Conservation (phyloP, 177 flowering plant species). For the Vitis hybrid region DNA sequence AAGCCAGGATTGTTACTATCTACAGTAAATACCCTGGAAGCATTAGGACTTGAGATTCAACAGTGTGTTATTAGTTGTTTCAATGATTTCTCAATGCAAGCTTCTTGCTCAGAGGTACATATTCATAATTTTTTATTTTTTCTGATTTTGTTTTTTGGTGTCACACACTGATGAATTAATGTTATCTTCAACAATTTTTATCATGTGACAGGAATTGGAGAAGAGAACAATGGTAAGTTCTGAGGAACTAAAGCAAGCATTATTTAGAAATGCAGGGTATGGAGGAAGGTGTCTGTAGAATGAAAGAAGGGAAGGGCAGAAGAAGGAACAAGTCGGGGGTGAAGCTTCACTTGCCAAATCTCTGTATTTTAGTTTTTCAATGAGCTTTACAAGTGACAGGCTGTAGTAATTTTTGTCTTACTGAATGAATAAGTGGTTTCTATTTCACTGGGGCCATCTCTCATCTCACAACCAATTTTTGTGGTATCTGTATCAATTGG, state of each 20-base stretch:
- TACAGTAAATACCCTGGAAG: constrained; percentile 53
- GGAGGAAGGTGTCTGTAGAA: constrained; percentile 71
- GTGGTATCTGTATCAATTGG: background rate
- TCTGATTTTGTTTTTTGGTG: constrained; percentile 2
- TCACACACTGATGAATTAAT: too few relatives aligned
- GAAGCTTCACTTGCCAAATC: background rate
- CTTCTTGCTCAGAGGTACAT: constrained; percentile 49
- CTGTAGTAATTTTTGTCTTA: background rate
- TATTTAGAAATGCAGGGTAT: constrained; percentile 85
- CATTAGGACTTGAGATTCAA: constrained; percentile 59
- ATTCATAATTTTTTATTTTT: background rate
- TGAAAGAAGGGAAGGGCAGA: background rate
- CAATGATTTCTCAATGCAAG: constrained; percentile 47
- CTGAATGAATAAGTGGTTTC: background rate
- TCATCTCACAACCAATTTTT: background rate
- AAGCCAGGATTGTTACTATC: constrained; percentile 49
- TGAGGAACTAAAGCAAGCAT: constrained; percentile 78
- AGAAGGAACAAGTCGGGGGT: background rate
- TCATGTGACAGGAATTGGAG: constrained; percentile 51
- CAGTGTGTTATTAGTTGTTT: constrained; percentile 52
- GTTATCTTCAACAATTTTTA: background rate
- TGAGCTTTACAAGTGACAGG: background rate
- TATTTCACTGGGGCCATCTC: background rate
- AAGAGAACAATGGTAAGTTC: constrained; percentile 36
- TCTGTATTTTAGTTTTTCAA: background rate